Evolutionary conservation across 208 protist species (phyloP), one percentile per base, ranked within the genome.

Genomic region (Trypanosoma scelopori): DNA sequence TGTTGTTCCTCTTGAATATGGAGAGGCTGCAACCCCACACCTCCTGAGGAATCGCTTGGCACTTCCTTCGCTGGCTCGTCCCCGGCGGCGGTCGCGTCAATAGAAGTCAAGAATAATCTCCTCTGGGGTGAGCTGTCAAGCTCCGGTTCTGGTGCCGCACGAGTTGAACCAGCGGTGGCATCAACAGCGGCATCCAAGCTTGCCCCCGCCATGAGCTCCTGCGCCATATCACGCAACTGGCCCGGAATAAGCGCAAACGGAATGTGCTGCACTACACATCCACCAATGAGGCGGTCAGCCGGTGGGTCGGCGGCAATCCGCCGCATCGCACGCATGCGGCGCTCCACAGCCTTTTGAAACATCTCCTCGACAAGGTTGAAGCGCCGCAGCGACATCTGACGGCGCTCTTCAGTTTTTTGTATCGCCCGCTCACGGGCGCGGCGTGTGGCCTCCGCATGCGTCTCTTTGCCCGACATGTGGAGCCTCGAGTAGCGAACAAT

Each of bases 261-360:
- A 25, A 97, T 72, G 78, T 97, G 91, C 76, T 91, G 85, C 51
- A 79, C 45, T 61, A 86, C 88, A 53, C 74, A 65, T 18, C 81
- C 66, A 20, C 85, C 87, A 46, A 97, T 78, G 12, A 97, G 66
- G 3, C 88, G 85, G 64, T 97, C 89, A 7, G 92, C 92, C 0
- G 92, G 92, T 6, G 92, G 92, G 69, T 97, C 92, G 1, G 67
- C 70, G 5, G 84, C 82, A 58, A 97, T 82, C 53, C 81, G 71
- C 57, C 70, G 69, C 76, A 85, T 86, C 20, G 89, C 89, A 16
- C 65, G 70, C 70, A 84, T 55, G 13, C 87, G 82, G 11, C 91
- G 78, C 47, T 89, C 75, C 18, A 87, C 39, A 0, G 87, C 79
- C 25, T 81, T 72, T 13, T 67, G 46, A 55, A 81, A 94, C 71